Evolutionary conservation across 768 basidiomycete species (phyloP), one percentile per base, ranked within the genome.

Genomic region (Cubamyces lactineus): DNA sequence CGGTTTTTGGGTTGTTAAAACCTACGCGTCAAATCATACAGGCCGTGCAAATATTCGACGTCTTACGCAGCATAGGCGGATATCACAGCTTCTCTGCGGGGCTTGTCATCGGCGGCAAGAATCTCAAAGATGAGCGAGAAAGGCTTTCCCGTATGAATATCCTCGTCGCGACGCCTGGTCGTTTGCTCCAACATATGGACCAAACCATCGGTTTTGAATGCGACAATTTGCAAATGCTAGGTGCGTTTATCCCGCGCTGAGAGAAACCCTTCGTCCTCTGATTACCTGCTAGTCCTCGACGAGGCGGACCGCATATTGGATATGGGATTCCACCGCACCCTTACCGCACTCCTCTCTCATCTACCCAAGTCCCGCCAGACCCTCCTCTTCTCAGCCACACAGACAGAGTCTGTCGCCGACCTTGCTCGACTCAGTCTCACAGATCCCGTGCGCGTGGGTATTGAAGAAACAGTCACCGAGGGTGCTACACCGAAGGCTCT

Each of bases 31-130:
- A 46, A 34, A 34, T 38, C 19, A 16, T 26, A 0, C 67, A 95
- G 94, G 96, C 96, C 1, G 92, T 98, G 17, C 97, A 99, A 80
- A 99, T 98, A 61, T 99, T 98, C 72, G 94, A 96, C 48, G 95
- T 98, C 7, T 74, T 99, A 28, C 86, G 94, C n/a, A 89, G 91
- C 43, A 91, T 98, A 61, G 97, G 97, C 2, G 88, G 89, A 47
- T 88, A 88, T 68, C 96, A 99, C 69, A 80, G 83, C 17, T 96
- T 98, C 75, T 96, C 94, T 6, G 96, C 96, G 0, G 96, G 96
- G 0, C 78, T 98, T 13, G 89, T 98, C 17, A 99, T 99, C 45
- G 96, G 96, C 6, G 96, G 96, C 47, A 99, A 98, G 80, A 94
- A 88, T 68, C 73, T 98, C 51, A 95, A 94, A 71, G 95, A 96